phyloP scores from a whole-genome alignment of 495 filamentous ascomycete species.

The Tuber brumale region DNA sequence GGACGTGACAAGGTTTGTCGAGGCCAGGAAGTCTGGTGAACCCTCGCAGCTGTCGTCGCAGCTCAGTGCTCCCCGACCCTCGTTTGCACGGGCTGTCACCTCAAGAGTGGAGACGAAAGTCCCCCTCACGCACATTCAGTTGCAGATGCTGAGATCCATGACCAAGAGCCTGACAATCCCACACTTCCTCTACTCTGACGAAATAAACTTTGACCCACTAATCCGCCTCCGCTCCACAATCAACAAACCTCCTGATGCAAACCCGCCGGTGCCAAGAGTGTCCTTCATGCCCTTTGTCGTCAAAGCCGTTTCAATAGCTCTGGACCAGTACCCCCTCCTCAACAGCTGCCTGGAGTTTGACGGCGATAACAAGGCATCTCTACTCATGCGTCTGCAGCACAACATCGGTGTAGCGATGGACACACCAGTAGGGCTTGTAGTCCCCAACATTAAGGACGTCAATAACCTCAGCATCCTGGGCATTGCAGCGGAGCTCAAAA shows the following conservation, averaged over 20 bases:
- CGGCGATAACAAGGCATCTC: constrained; percentile 54
- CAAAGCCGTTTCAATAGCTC: constrained; percentile 83
- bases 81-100: constrained; percentile 11
- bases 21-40: constrained; percentile 34
- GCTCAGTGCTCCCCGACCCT: constrained; percentile 17
- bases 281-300: constrained; percentile 86
- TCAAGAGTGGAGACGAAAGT: constrained; percentile 53
- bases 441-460: constrained; percentile 91
- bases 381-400: constrained; percentile 73
- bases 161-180: constrained; percentile 82
- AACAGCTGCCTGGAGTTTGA: constrained; percentile 72
- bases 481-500: constrained; percentile 67
- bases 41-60: constrained; percentile 12
- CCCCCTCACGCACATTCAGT: constrained; percentile 69
- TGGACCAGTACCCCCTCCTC: constrained; percentile 73
- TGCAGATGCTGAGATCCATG: constrained; percentile 98
- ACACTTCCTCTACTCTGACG: constrained; percentile 88
- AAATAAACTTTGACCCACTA: constrained; percentile 69
- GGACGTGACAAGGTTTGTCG: constrained; percentile 70
- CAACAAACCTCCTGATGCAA: constrained; percentile 49
- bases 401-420: constrained; percentile 97
- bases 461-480: constrained; percentile 62
- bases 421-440: constrained; percentile 78
- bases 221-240: constrained; percentile 62
- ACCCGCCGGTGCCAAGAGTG: constrained; percentile 50